Conservation (phyloP, 2,329 filamentous ascomycete species). For the Ceratocystis papillata region DNA sequence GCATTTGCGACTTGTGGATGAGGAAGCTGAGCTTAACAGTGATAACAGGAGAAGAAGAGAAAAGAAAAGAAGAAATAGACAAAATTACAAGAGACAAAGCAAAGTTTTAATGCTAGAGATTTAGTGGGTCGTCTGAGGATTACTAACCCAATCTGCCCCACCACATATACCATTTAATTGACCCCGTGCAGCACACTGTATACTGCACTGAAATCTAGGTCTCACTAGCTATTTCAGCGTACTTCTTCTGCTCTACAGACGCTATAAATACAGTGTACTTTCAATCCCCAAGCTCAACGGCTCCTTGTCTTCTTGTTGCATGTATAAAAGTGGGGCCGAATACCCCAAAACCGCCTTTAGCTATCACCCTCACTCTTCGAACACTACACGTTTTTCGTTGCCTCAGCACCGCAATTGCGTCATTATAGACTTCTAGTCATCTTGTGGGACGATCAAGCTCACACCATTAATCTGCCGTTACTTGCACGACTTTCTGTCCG, state of each 20-base stretch:
- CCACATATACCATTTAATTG: not conserved
- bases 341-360: not conserved
- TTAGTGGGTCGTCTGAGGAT: conserved; percentile 21
- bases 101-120: conserved; percentile 22
- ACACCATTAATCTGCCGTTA: not conserved
- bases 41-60: conserved; percentile 23
- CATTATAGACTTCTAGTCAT: not conserved
- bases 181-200: not conserved
- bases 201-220: not conserved
- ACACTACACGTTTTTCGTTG: not conserved
- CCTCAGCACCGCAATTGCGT: not conserved
- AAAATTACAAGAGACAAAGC: not conserved
- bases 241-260: too few relatives aligned
- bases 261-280: not conserved
- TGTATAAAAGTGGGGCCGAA: conserved; percentile 1
- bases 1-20: conserved; percentile 17
- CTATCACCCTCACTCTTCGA: not conserved
- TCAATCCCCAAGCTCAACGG: not conserved
- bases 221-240: not conserved
- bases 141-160: conserved; percentile 13
- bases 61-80: conserved; percentile 25
- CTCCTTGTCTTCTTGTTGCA: not conserved
- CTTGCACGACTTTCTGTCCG: not conserved
- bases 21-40: conserved; percentile 1
- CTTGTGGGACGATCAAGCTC: not conserved